Evolutionary conservation across 331 rosid species (phyloP), one percentile per base, ranked within the genome.

Genomic region (Phaseolus coccineus): DNA sequence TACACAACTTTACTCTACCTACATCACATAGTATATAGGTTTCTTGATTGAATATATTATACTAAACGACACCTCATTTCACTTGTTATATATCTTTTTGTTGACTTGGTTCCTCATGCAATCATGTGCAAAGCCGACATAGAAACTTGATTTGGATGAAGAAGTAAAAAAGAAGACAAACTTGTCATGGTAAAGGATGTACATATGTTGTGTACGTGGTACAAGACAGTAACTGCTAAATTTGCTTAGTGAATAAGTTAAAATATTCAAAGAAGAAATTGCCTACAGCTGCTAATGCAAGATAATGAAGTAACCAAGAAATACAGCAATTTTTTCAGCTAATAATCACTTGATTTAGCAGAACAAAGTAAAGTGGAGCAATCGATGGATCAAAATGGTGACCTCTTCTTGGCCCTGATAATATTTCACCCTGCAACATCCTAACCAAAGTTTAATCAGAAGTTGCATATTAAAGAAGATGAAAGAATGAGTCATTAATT

Each of bases 401-500:
- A 44, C 3, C 14, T 44, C 11, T 44, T 53, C 28, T 53, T 53
- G 27, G 5, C 33, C 30, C 22, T 56, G 63, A 56, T 24, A 10
- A 56, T 24, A 24, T 9, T 8, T 56, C 33, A 56, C 16, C 31
- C 2, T 8, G 63, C 5, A 24, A 56, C 15, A 8, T 56, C 3
- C 39, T 58, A 12, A 59, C 22, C 65, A 61, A 14, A 30, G 48
- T 16, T 15, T 63, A 35, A 63, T 63, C 0, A 63, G 28, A 63
- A 63, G 25, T 62, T 63, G 25, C 42, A 35, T 7, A n/a, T 64
- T 16, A 35, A 64, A 35, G 11, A 16, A 35, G 24, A 71, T 30
- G 77, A 78, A 31, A 57, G 77, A 57, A 22, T 47, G 72, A 48
- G 6, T 12, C 6, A 24, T 24, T 63, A 31, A 33, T 12, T 50